phyloP scores from a whole-genome alignment of 306 rosid genomes.

The Cucurbita pepo region DNA sequence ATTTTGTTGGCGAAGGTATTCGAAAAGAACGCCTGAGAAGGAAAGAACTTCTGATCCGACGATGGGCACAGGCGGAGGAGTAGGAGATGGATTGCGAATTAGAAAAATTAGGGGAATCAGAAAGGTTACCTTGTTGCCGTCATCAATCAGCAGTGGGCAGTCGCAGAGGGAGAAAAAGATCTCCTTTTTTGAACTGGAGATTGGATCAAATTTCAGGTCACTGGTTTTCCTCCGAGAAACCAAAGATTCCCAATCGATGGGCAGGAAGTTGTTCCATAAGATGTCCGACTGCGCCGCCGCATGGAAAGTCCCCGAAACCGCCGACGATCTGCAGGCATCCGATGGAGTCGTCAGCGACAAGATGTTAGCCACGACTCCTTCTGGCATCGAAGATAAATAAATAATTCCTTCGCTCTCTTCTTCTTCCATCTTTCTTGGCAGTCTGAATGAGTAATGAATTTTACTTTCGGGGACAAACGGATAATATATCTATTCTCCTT shows the following conservation, averaged over 20 bases:
- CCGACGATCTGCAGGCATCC: neutral
- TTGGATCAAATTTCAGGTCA: neutral
- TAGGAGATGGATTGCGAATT: no score
- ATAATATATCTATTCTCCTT: neutral
- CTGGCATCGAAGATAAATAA: neutral
- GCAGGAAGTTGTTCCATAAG: conserved; percentile 2
- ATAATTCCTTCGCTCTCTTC: neutral
- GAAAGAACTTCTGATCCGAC: neutral
- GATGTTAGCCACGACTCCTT: neutral
- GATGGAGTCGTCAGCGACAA: neutral
- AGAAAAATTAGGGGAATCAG: neutral
- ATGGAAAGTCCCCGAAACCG: neutral
- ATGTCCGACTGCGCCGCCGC: conserved; percentile 1
- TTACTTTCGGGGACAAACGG: neutral
- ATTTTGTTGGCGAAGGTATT: neutral
- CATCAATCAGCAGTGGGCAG: neutral
- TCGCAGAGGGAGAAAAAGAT: neutral
- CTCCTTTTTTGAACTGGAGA: neutral
- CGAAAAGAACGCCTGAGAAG: neutral
- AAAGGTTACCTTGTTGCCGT: neutral
- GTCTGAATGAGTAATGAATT: neutral
- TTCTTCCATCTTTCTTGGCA: neutral
- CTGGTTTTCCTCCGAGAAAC: neutral
- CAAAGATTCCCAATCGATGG: neutral
- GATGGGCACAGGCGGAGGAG: no score